A percentile compares a stretch with the other conserved stretches of the same genome.
These are phyloP conservation scores for Cladorrhinum sp. DNA, from an alignment of 2,329 filamentous ascomycete species.

Conservation along the genomic window DNA sequence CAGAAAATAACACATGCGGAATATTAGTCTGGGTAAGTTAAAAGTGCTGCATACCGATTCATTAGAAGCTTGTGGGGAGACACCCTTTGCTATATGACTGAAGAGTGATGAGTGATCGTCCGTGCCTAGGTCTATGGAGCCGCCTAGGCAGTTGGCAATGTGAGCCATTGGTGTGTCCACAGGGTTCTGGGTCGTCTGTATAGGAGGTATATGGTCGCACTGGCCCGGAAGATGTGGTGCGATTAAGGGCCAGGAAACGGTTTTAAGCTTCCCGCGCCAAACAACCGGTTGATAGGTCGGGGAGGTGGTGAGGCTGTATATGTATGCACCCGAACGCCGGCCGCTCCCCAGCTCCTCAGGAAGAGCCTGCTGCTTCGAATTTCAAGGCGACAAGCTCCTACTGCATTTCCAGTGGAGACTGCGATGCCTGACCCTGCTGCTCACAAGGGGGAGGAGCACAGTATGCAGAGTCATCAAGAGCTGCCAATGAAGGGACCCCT, in stretches of 20 bases:
- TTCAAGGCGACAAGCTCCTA: neutral
- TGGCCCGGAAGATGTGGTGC: slow-evolving; percentile 30
- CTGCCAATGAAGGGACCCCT: slow-evolving; percentile 13
- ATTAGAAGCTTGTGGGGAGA: slow-evolving; percentile 44
- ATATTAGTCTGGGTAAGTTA: slow-evolving; percentile 21
- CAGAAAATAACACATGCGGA: slow-evolving; percentile 8
- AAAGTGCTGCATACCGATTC: slow-evolving; percentile 44
- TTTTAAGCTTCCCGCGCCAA: slow-evolving; percentile 26
- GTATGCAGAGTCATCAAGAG: slow-evolving; percentile 9
- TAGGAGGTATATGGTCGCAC: slow-evolving; percentile 29
- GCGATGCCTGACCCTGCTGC: neutral
- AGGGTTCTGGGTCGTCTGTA: slow-evolving; percentile 22
- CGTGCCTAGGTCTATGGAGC: slow-evolving; percentile 41
- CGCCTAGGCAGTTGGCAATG: slow-evolving; percentile 55
- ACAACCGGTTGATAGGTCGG: slow-evolving; percentile 30
- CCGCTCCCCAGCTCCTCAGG: slow-evolving; percentile 11
- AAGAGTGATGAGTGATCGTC: slow-evolving; percentile 38
- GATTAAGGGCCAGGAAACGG: slow-evolving; percentile 33
- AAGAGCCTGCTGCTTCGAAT: slow-evolving; percentile 5
- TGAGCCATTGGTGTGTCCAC: slow-evolving; percentile 52
- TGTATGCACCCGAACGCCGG: slow-evolving; percentile 27
- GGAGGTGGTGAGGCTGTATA: slow-evolving; percentile 33
- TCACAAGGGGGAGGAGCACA: slow-evolving; percentile 8
- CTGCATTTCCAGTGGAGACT: neutral
- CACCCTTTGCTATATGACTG: slow-evolving; percentile 50